These are phyloP conservation scores for Colletotrichum sp. DNA, from an alignment of 2,329 filamentous ascomycete genomes.

Conservation along the genomic window DNA sequence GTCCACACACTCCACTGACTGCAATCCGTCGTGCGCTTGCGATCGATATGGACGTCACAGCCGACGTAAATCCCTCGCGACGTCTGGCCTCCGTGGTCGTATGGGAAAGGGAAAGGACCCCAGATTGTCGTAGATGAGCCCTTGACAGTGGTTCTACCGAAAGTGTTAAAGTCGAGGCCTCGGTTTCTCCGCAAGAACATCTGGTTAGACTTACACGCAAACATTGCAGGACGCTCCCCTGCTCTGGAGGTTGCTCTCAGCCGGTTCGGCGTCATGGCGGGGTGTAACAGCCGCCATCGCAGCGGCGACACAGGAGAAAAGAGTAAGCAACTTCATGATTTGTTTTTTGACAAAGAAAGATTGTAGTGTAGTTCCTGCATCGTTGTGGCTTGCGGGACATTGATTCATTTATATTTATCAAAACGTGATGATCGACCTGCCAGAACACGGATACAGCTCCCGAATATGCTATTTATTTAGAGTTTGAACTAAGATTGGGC, in stretches of 20 bases:
- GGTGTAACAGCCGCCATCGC: neutral
- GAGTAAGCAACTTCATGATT: neutral
- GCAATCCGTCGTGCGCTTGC: neutral
- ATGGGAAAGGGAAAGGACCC: neutral
- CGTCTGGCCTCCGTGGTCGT: neutral
- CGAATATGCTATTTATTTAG: neutral
- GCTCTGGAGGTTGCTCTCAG: neutral
- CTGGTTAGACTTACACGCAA: neutral
- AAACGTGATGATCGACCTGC: neutral
- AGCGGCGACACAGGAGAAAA: neutral
- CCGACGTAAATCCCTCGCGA: neutral
- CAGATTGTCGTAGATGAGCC: neutral
- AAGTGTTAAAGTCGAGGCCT: neutral
- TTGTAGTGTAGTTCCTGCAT: rapidly evolving
- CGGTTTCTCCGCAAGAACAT: neutral
- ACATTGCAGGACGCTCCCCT: neutral
- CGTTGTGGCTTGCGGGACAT: neutral
- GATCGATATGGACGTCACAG: neutral
- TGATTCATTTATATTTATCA: neutral
- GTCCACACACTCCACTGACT: neutral
- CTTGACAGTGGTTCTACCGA: neutral
- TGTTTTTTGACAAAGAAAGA: rapidly evolving
- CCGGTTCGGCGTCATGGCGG: neutral
- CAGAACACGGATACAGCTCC: rapidly evolving
- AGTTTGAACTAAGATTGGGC: neutral